A percentile compares a stretch with the other conserved stretches of the same genome.
phyloP scores from a whole-genome alignment of 2,329 filamentous ascomycete species.

The Rhinocladiella similis region DNA sequence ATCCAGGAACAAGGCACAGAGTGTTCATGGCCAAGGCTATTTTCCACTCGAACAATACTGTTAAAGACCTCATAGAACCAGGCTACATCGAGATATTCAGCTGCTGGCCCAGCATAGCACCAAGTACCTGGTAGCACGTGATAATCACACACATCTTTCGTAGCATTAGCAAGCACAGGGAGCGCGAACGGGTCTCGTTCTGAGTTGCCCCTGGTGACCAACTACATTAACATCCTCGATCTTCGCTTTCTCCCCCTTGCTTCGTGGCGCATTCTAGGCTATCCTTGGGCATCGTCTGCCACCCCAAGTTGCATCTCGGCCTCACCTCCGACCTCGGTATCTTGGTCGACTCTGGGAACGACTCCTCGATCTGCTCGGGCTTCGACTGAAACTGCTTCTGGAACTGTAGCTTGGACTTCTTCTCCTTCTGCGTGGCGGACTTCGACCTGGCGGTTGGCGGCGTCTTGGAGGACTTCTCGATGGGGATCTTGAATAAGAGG shows the following conservation, averaged over 20 bases:
- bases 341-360: conserved; percentile 48
- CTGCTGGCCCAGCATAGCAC: too few species aligned
- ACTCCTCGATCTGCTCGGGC: conserved; percentile 54
- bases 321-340: conserved; percentile 32
- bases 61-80: too few species aligned
- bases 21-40: too few species aligned
- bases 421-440: conserved; percentile 45
- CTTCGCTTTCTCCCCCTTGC: background rate
- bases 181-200: too few species aligned
- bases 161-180: too few species aligned
- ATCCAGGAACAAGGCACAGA: too few species aligned
- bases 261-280: background rate
- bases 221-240: too few species aligned
- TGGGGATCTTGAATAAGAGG: conserved; percentile 38
- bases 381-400: conserved; percentile 57
- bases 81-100: too few species aligned
- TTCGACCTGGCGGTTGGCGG: conserved; percentile 36
- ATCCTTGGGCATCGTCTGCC: background rate
- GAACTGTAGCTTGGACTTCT: conserved; percentile 65
- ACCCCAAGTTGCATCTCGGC: background rate
- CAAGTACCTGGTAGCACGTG: too few species aligned
- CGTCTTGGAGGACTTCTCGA: conserved; percentile 44
- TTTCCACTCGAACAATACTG: too few species aligned
- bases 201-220: too few species aligned
- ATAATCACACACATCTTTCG: too few species aligned